phyloP scores from a whole-genome alignment of 139 green algal genomes.

The Closterium sp. region DNA sequence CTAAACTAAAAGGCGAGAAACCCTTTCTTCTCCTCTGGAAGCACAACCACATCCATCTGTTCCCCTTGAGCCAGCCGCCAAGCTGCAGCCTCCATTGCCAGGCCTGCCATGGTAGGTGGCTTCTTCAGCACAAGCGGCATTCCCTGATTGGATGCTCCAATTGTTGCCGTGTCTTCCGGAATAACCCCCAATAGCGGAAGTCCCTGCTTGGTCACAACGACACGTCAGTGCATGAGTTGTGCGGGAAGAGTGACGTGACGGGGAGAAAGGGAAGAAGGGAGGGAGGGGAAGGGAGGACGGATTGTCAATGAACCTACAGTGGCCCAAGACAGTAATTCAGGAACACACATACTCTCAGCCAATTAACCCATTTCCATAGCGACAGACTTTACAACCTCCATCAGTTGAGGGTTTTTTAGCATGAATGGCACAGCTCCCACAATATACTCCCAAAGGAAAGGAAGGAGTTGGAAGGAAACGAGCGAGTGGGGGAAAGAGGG shows the following conservation, averaged over 20 bases:
- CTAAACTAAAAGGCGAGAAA: conserved; percentile 13
- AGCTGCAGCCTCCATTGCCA: conserved; percentile 83
- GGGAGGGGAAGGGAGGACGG: no score
- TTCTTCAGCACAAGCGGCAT: conserved; percentile 87
- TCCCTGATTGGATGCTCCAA: conserved; percentile 83
- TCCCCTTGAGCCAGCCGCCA: conserved; percentile 65
- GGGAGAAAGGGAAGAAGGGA: no score
- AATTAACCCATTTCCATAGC: no score
- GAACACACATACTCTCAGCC: neutral
- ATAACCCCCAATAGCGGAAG: conserved; percentile 78
- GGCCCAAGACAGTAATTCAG: neutral
- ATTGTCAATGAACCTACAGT: neutral
- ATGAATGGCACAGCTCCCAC: no score
- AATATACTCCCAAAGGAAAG: no score
- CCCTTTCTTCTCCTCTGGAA: conserved; percentile 39
- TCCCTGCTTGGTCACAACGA: conserved; percentile 23
- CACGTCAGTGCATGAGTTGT: neutral
- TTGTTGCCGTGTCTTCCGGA: conserved; percentile 79
- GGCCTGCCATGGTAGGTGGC: conserved; percentile 80
- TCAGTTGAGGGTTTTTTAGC: no score
- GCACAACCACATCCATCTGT: conserved; percentile 29
- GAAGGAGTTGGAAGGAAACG: neutral
- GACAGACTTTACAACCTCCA: no score
- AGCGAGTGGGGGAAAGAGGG: neutral
- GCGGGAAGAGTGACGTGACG: no score